Evolutionary conservation across 169 alveolate species (phyloP), one percentile per base, ranked within the genome.

Genomic region (Babesia sp.): DNA sequence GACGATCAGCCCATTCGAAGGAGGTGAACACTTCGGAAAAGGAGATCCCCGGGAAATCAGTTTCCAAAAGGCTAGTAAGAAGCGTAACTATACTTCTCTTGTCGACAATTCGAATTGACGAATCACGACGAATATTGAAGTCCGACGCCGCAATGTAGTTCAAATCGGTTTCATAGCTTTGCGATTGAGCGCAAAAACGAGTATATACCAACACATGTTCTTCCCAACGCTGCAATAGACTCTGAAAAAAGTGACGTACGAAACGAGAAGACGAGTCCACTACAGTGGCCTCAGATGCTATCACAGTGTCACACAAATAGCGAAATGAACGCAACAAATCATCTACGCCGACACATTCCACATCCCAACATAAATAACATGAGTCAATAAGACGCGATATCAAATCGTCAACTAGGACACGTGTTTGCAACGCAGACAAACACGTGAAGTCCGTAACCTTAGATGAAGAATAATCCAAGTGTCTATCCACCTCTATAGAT

Each of bases 161-260:
- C n/a, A 24, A 3, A 2, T 26, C 28, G 34, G 8, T 33, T 16
- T 64, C 74, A 31, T 44, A 46, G 34, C 63, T n/a, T 36, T 64
- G 74, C 54, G 74, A 50, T 14, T 51, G 9, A n/a, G 48, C 74
- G 53, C 61, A 64, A 16, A 36, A 22, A 0, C 74, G 74, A 16
- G 63, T 24, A 24, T 46, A 64, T 18, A 29, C 48, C n/a, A 64
- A 33, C 33, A 34, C 74, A 12, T 64, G 74, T 51, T 48, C 63
- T 50, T 64, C 74, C 63, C 29, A 48, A 24, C 51, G n/a, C 18
- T 20, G 6, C 50, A 50, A 12, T 14, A 48, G 24, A 26, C 61
- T 24, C 50, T 42, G 8, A 34, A 64, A 64, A 20, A 64, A 64
- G 14, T 24, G 54, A 1, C 29, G 37, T 9, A 44, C 44, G 24